Conservation (phyloP, 2,329 filamentous ascomycete species). For the Pyrenochaeta sp. region DNA sequence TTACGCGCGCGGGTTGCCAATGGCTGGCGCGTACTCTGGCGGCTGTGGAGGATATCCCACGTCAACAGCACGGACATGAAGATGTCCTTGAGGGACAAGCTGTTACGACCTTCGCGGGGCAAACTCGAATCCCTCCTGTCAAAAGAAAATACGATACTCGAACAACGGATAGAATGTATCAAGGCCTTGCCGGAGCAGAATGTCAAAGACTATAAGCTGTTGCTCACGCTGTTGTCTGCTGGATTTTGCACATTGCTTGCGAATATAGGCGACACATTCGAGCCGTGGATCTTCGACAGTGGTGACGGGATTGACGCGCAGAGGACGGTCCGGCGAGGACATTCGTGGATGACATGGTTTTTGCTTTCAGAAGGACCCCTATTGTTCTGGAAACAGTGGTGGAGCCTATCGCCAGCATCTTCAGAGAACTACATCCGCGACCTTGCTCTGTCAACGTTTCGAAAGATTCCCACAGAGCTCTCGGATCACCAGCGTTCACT, state of each 20-base stretch:
- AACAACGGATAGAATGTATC: constrained; percentile 30
- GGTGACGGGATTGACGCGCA: constrained; percentile 34
- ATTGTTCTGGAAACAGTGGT: constrained; percentile 44
- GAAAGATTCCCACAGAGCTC: constrained; percentile 19
- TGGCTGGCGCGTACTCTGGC: constrained; percentile 36
- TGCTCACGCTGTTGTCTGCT: constrained; percentile 39
- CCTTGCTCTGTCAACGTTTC: constrained; percentile 30
- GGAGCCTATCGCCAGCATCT: constrained; percentile 19
- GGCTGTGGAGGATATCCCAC: constrained; percentile 34
- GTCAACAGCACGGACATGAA: constrained; percentile 18
- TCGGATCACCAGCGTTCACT: constrained; percentile 27
- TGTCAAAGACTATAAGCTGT: constrained; percentile 39
- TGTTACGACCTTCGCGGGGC: constrained; percentile 23
- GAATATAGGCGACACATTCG: constrained; percentile 31
- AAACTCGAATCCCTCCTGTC: constrained; percentile 21
- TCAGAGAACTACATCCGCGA: constrained; percentile 36
- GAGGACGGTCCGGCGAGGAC: constrained; percentile 31
- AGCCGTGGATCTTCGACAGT: constrained; percentile 39
- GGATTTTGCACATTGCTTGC: constrained; percentile 35
- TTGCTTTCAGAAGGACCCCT: constrained; percentile 38
- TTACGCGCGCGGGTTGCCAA: constrained; percentile 36
- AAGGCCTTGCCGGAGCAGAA: constrained; percentile 18
- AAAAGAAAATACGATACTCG: constrained; percentile 29
- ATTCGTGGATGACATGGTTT: constrained; percentile 44
- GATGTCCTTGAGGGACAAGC: constrained; percentile 11